Evolutionary conservation across 441 rosid genomes (phyloP), one percentile per base, ranked within the genome.

Genomic region (Pelargonium cotyledonis): DNA sequence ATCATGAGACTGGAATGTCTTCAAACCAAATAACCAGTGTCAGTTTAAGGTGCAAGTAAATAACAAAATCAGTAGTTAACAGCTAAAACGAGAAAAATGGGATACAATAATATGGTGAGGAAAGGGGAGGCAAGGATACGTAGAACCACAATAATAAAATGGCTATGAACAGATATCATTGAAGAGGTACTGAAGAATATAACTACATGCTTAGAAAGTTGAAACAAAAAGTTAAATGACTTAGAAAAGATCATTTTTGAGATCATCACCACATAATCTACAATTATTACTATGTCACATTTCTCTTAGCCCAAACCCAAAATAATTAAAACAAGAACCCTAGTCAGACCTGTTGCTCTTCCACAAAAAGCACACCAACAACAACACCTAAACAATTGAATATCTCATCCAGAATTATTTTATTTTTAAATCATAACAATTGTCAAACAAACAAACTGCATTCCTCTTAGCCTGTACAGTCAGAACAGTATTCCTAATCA

Each of bases 1-100:
- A 79, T 87, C 97, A 5, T 77, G 82, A 57, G 94, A 83, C 73
- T 85, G 82, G 69, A 78, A 68, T 51, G 78, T 70, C 83, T 82
- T 79, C 67, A 66, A 72, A 67, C 75, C 77, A 71, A 78, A 81
- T 35, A 62, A 83, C 35, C 55, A 70, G 57, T 60, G 71, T 79
- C 71, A 84, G 80, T 75, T 29, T 64, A 71, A 19, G 57, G 21
- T 62, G 16, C 65, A 67, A 49, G 58, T 62, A 62, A 21, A 49
- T 2, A 63, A 62, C 35, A 62, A 8, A 8, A 29, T 43, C 65
- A 26, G 21, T 53, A 16, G 63, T 31, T 38, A 21, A 35, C 65
- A 16, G 14, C 9, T 43, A 21, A 23, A 2, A 15, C 53, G 4
- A 57, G 6, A 58, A n/a, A 57, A 15, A 66, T 55, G 47, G 29